phyloP scores from a whole-genome alignment of 495 filamentous ascomycete genomes.

The Hyphodiscus hymeniophilus region DNA sequence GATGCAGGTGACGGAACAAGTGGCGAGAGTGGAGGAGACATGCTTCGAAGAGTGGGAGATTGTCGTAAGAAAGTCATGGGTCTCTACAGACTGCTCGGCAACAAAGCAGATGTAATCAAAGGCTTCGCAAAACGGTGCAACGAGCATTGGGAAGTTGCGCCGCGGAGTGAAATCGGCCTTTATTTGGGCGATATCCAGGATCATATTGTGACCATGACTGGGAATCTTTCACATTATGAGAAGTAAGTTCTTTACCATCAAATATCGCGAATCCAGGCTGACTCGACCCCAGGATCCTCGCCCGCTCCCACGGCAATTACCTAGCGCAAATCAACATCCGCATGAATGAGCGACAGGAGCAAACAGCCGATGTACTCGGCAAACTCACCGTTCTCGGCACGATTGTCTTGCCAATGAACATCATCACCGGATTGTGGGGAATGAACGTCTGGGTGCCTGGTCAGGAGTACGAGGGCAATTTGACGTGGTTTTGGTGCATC shows the following conservation, averaged over 20 bases:
- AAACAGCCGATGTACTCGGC: constrained; percentile 87
- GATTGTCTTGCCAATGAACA: constrained; percentile 96
- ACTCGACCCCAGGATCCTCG: constrained; percentile 57
- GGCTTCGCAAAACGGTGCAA: constrained; percentile 98
- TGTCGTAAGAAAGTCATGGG: constrained; percentile 96
- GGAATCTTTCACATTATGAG: constrained; percentile 90
- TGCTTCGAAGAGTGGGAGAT: constrained; percentile 84
- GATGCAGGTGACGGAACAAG: constrained; percentile 35
- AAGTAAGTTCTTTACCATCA: constrained; percentile 49
- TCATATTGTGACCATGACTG: constrained; percentile 97
- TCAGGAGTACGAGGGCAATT: constrained; percentile 52
- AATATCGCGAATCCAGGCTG: background rate
- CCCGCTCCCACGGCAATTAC: constrained; percentile 90
- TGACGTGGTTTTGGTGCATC: constrained; percentile 58
- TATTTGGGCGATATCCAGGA: constrained; percentile 98
- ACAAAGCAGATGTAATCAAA: constrained; percentile 98
- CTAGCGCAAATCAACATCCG: constrained; percentile 87
- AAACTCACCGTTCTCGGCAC: constrained; percentile 94
- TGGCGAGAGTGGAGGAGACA: constrained; percentile 59
- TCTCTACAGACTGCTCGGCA: constrained; percentile 84
- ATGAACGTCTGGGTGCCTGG: constrained; percentile 98
- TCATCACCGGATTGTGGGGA: constrained; percentile 96
- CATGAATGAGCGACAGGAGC: constrained; percentile 95
- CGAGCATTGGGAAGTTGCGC: constrained; percentile 95
- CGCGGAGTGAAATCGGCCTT: constrained; percentile 86